Conservation (phyloP, 768 basidiomycete genomes). For the Suillus tomentosus region DNA sequence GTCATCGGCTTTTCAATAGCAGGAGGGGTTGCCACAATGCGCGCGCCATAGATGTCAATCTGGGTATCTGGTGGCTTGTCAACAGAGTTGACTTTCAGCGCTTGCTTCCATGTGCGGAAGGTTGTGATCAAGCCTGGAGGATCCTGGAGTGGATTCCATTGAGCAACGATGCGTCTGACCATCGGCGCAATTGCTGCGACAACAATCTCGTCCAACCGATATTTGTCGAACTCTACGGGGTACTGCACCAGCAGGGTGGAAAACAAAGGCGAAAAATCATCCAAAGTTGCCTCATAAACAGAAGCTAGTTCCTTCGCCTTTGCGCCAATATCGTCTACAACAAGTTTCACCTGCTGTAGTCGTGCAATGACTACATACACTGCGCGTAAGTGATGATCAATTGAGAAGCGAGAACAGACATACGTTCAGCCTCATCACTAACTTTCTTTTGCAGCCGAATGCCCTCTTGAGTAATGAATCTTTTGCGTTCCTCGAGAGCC, state of each 20-base stretch:
- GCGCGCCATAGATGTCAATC: slow-evolving; percentile 60
- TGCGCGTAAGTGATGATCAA: slow-evolving; percentile 14
- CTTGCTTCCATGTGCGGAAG: slow-evolving; percentile 70
- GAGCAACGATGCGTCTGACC: slow-evolving; percentile 67
- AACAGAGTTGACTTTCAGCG: slow-evolving; percentile 56
- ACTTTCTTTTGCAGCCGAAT: slow-evolving; percentile 66
- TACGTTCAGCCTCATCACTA: slow-evolving; percentile 76
- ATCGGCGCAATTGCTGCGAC: slow-evolving; percentile 89
- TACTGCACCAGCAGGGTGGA: slow-evolving; percentile 72
- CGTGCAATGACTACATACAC: slow-evolving; percentile 65
- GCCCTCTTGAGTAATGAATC: slow-evolving; percentile 72
- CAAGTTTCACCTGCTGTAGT: slow-evolving; percentile 73
- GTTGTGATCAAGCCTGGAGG: slow-evolving; percentile 64
- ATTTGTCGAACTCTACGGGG: slow-evolving; percentile 70
- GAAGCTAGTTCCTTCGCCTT: slow-evolving; percentile 66
- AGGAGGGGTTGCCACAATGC: slow-evolving; percentile 32
- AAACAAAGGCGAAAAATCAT: slow-evolving; percentile 72
- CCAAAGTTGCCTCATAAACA: slow-evolving; percentile 70
- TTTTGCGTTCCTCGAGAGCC: slow-evolving; percentile 76
- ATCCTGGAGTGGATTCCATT: slow-evolving; percentile 86
- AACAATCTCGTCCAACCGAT: slow-evolving; percentile 87
- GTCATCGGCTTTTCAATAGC: slow-evolving; percentile 74
- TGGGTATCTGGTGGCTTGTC: slow-evolving; percentile 47
- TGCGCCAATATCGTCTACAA: slow-evolving; percentile 69
- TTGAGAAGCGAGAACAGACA: slow-evolving; percentile 27